Evolutionary conservation across 495 filamentous ascomycete genomes (phyloP).

Genomic region (Talaromyces adpressus): DNA sequence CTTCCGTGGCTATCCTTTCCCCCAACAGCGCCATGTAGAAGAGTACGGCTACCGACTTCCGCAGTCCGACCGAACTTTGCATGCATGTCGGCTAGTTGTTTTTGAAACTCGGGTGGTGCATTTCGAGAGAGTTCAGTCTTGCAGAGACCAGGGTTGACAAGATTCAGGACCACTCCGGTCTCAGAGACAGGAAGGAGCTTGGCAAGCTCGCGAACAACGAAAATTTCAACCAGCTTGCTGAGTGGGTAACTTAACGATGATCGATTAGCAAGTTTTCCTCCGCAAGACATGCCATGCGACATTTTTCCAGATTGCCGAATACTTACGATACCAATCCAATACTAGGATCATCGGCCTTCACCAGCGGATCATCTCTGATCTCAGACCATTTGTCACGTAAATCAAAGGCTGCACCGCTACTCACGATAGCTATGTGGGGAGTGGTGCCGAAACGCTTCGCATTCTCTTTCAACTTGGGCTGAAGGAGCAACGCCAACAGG

Average conservation of each 20-base stretch:
- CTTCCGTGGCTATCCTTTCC: conserved; percentile 19
- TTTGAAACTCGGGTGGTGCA: conserved; percentile 13
- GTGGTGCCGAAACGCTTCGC: conserved; percentile 10
- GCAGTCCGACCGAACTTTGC: conserved; percentile 17
- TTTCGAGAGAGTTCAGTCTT: conserved; percentile 26
- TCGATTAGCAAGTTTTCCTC: background rate
- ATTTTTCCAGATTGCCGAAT: background rate
- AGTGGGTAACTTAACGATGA: conserved; percentile 21
- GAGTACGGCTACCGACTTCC: conserved; percentile 22
- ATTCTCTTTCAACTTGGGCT: conserved; percentile 12
- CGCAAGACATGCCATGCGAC: background rate
- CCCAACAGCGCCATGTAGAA: conserved; percentile 17
- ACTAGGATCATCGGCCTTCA: conserved; percentile 11
- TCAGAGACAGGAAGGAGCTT: conserved; percentile 15
- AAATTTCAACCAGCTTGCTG: conserved; percentile 34
- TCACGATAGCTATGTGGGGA: conserved; percentile 11
- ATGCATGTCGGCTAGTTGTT: conserved; percentile 7
- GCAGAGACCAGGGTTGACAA: conserved; percentile 38
- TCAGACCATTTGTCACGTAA: conserved; percentile 16
- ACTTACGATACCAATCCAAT: background rate
- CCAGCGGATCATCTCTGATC: conserved; percentile 16
- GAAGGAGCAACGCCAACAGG: conserved; percentile 10
- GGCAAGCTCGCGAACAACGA: conserved; percentile 25
- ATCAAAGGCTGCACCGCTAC: conserved; percentile 14
- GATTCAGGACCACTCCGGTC: conserved; percentile 34